Conservation (phyloP, 768 basidiomycete species). For the Lactarius psammicola region DNA sequence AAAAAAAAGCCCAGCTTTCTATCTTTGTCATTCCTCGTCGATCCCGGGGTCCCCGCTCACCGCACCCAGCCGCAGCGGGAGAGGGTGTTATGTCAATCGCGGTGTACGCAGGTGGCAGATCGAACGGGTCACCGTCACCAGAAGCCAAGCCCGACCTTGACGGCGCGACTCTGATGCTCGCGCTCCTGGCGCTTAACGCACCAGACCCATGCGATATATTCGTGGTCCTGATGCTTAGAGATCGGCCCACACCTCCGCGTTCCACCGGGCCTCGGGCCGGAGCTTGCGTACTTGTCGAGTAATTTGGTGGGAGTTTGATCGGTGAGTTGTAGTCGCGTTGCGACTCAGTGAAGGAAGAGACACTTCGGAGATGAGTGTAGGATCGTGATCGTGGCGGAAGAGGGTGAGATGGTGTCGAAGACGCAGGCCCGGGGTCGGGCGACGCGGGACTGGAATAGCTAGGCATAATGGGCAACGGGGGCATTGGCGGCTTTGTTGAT, state of each 20-base stretch:
- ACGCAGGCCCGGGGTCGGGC: background rate
- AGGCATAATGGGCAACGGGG: background rate
- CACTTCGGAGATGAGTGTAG: background rate
- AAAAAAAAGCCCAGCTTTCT: background rate
- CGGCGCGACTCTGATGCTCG: background rate
- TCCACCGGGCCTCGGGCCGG: background rate
- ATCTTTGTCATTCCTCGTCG: background rate
- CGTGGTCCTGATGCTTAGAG: constrained; percentile 10
- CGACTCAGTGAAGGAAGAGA: background rate
- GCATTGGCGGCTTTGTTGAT: constrained; percentile 7
- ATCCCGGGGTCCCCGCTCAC: background rate
- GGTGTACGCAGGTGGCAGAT: constrained; percentile 27
- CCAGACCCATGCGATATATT: no score
- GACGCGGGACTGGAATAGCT: background rate
- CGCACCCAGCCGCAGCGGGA: background rate
- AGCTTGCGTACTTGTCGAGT: background rate
- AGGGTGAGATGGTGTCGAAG: background rate
- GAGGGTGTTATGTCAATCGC: constrained; percentile 16
- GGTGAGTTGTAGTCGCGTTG: background rate
- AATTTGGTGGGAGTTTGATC: constrained; percentile 16
- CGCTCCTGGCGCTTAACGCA: no score
- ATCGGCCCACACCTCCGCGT: background rate
- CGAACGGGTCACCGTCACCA: constrained; percentile 13
- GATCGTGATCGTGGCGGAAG: background rate
- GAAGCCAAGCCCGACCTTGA: background rate